Base-by-base conservation (phyloP, 768 basidiomycete genomes). In the Lanmaoa rubissima region DNA sequence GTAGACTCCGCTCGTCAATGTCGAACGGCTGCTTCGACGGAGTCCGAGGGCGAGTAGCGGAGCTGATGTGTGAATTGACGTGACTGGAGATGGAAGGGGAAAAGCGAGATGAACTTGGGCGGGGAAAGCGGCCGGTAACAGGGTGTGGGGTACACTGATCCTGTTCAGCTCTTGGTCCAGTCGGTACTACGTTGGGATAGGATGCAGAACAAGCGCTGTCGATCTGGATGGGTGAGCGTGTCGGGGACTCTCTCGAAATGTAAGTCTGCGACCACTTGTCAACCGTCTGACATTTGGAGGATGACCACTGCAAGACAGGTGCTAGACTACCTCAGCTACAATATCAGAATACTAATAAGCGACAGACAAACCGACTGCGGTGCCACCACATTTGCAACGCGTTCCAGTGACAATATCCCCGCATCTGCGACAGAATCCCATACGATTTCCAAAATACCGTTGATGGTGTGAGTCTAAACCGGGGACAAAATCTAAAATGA, bases 381-480 rank as follows among this genome's bases (percentile, higher is more conserved):
- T 75, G 52, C 92, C 92, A 61, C 92, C 91, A 70, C 91, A 94
- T 71, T 82, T 86, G 72, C 90, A 92, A 51, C 87, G 87, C 42
- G 75, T 72, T 48, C 83, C 83, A 36, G 77, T 67, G 34, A 92
- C 90, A 56, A 94, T 91, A 60, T 92, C 88, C 55, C 91, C 92
- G 66, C 91, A 94, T 68, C 89, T 79, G 57, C 88, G 81, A 75
- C 92, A 94, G 66, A 93, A 93, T 24, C 87, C 88, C 91, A 93
- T 93, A 28, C 24, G 42, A 58, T 48, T 42, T 28, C 48, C 31
- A 42, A 21, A 21, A 40, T 40, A n/a, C 9, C 40, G 38, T 17
- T 31, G 35, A 28, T 28, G 16, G 6, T 10, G 24, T 21, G 36
- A 40, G 32, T 48, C 26, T 45, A 48, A 6, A 38, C 21, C 6